Percentiles rank a stretch among this genome's conserved stretches.
phyloP scores from a whole-genome alignment of 2,329 filamentous ascomycete genomes.

The Ilyonectria sp. region DNA sequence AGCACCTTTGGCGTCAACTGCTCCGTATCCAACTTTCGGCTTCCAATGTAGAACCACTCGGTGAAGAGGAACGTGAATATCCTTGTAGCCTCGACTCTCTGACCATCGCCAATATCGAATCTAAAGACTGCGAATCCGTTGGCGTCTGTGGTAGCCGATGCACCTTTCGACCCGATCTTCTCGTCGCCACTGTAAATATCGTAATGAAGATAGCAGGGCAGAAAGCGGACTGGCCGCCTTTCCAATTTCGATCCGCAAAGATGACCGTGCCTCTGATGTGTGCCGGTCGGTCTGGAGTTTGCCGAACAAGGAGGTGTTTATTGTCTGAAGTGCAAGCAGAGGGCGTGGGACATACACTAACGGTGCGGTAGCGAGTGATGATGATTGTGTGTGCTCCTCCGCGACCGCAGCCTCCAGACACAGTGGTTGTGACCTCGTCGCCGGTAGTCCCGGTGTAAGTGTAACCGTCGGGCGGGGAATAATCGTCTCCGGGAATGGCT shows the following conservation, averaged over 20 bases:
- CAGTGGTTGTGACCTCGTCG: not conserved
- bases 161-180: not conserved
- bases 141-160: not conserved
- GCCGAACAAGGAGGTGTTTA: not conserved
- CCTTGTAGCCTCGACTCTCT: not conserved
- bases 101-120: not conserved
- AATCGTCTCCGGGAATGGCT: not conserved
- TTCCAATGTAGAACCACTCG: not conserved
- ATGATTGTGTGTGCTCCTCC: conserved; percentile 1
- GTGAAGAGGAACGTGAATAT: not conserved
- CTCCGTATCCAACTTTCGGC: not conserved
- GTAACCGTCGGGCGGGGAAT: not conserved
- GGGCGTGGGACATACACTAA: not conserved
- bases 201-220: not conserved
- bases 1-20: not conserved
- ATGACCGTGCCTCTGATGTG: not conserved
- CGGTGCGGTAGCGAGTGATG: conserved; percentile 1
- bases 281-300: not conserved
- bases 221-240: not conserved
- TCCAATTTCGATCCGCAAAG: conserved; percentile 11
- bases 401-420: not conserved
- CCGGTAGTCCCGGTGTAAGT: not conserved
- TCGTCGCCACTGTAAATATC: not conserved
- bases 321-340: not conserved
- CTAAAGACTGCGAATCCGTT: not conserved